Evolutionary conservation across 2,329 filamentous ascomycete genomes (phyloP), one percentile per base, ranked within the genome.

Genomic region (Epichloe coenophiala): DNA sequence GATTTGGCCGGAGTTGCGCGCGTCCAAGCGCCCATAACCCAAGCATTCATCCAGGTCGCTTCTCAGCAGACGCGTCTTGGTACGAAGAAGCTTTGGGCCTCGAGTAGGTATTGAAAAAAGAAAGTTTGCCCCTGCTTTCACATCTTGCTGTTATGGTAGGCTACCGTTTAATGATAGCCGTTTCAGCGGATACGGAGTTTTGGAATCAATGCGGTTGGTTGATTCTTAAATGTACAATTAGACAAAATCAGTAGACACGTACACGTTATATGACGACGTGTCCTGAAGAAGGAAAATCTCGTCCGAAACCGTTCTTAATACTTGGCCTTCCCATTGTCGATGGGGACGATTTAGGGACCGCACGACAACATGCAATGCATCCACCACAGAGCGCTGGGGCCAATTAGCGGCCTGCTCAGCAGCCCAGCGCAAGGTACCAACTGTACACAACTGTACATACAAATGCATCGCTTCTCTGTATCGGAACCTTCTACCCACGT

Each of bases 181-280:
- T 44, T 21, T 35, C 21, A 43, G 45, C 33, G 50, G 45, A 39
- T 55, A 49, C 38, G 60, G 60, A 61, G 60, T 62, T 62, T 40
- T 50, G 56, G 57, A 58, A 52, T 55, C 48, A 50, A 48, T 43
- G 45, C n/a, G 41, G 41, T 17, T 33, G 41, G 41, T 17, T 33
- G 41, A 15, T 31, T 44, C 41, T 12, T 46, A 49, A 47, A 43
- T 47, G 35, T 50, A 47, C 56, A 47, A 44, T 1, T n/a, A 44
- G 56, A 57, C 53, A 44, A 27, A 6, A 21, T 37, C 15, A 3
- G 27, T 31, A 31, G 27, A 31, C 8, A 9, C 8, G 27, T 31
- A 9, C 27, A 27, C 7, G 3, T 27, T 27, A 8, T 2, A 27
- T 27, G 2, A 27, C 23, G 23, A 27, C 23, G 23, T 27, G 23